phyloP scores from a whole-genome alignment of 1,284 basidiomycete genomes.

The Malassezia slooffiae region DNA sequence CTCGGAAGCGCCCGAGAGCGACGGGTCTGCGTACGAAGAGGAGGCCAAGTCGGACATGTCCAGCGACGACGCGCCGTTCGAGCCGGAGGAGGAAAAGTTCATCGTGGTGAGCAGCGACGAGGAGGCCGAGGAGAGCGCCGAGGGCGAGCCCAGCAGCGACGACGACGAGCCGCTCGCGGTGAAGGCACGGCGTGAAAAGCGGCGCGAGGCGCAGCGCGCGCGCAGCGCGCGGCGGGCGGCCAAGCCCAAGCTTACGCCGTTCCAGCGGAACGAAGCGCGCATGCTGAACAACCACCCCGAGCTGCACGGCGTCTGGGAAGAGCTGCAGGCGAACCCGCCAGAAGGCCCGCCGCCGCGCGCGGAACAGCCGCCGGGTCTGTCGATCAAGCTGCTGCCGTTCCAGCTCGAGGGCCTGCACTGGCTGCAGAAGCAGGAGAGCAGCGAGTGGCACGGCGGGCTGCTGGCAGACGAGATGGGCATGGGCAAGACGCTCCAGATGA shows the following conservation, averaged over 20 bases:
- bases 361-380: slow-evolving; percentile 62
- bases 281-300: slow-evolving; percentile 53
- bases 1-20: too few species aligned
- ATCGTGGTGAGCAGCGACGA: too few species aligned
- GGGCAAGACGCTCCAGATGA: slow-evolving; percentile 98
- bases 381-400: slow-evolving; percentile 54
- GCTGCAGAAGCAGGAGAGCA: slow-evolving; percentile 88
- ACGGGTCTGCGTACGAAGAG: too few species aligned
- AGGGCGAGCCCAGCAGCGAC: too few species aligned
- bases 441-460: slow-evolving; percentile 82
- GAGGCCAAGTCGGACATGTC: too few species aligned
- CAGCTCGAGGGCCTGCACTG: slow-evolving; percentile 87
- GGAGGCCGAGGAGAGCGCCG: too few species aligned
- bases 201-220: too few species aligned
- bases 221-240: neutral
- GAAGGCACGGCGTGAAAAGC: slow-evolving; percentile 4
- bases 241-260: slow-evolving; percentile 7
- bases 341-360: slow-evolving; percentile 27
- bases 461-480: slow-evolving; percentile 83
- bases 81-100: too few species aligned
- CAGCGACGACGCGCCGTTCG: too few species aligned
- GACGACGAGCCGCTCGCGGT: slow-evolving; percentile 9
- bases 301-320: slow-evolving; percentile 74
- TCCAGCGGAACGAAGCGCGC: neutral
- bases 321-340: slow-evolving; percentile 62